Conservation (phyloP, 1,284 basidiomycete species). For the Microbotryomycetes sp. region DNA sequence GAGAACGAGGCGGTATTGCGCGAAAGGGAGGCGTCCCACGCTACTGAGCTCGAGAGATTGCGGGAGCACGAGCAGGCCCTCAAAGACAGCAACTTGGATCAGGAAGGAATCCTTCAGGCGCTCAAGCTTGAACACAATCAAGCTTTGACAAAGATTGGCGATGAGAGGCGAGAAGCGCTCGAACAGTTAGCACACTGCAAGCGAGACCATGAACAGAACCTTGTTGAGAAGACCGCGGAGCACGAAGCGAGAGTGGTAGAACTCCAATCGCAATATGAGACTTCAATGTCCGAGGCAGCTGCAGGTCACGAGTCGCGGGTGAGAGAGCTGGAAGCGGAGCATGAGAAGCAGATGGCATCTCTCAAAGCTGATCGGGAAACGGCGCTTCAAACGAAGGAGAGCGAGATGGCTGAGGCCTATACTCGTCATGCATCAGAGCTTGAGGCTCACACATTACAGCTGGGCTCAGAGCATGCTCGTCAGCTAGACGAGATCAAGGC, state of each 20-base stretch:
- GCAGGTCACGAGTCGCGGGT: conserved; percentile 55
- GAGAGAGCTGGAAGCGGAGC: conserved; percentile 49
- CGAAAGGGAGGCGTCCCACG: neutral
- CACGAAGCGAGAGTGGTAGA: neutral
- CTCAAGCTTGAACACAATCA: conserved; percentile 53
- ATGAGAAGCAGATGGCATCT: conserved; percentile 11
- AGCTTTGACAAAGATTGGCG: neutral
- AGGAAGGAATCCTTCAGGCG: conserved; percentile 62
- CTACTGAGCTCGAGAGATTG: neutral
- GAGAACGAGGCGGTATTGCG: neutral
- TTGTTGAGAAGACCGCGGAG: neutral
- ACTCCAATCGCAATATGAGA: neutral
- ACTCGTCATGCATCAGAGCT: neutral
- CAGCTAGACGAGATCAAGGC: neutral
- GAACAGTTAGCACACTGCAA: neutral
- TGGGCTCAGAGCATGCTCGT: neutral
- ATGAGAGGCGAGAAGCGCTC: no score
- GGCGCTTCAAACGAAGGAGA: no score
- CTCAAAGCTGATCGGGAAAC: no score
- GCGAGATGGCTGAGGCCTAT: neutral
- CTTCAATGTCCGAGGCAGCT: conserved; percentile 49
- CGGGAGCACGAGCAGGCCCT: conserved; percentile 8
- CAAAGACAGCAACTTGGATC: conserved; percentile 53
- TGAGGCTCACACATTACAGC: neutral
- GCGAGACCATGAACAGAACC: neutral